Evolutionary conservation across 1,139 yeast genomes (phyloP).

Genomic region (Suhomyces bokatorum): DNA sequence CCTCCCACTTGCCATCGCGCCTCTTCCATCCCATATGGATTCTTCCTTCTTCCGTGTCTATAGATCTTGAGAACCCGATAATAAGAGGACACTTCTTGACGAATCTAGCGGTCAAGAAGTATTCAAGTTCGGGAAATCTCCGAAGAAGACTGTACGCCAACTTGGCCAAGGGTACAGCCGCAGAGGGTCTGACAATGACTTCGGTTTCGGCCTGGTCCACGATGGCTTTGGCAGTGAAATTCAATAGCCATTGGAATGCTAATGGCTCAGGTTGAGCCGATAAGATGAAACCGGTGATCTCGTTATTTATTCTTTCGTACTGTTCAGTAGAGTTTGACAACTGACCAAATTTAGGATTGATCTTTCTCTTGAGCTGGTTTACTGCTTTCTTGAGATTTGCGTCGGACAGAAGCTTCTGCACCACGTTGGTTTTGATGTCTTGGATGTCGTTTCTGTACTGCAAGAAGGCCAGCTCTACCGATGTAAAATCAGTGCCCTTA

Average conservation of each 20-base stretch:
- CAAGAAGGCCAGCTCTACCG: slow-evolving; percentile 49
- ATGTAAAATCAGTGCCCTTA: slow-evolving; percentile 34
- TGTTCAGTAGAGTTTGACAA: slow-evolving; percentile 71
- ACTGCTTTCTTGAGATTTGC: slow-evolving; percentile 45
- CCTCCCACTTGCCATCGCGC: slow-evolving; percentile 70
- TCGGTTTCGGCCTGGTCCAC: slow-evolving; percentile 94
- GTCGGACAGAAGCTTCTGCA: slow-evolving; percentile 44
- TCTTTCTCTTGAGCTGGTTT: slow-evolving; percentile 57
- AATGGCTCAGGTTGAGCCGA: slow-evolving; percentile 48
- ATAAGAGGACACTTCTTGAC: slow-evolving; percentile 89
- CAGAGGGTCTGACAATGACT: slow-evolving; percentile 73
- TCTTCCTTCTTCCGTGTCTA: slow-evolving; percentile 84
- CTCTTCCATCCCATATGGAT: slow-evolving; percentile 83
- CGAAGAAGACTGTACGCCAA: slow-evolving; percentile 57
- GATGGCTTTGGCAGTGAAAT: slow-evolving; percentile 79
- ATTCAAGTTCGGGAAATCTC: slow-evolving; percentile 64
- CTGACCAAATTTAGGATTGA: slow-evolving; percentile 91
- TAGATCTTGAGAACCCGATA: slow-evolving; percentile 73
- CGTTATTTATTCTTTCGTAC: slow-evolving; percentile 50
- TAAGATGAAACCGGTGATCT: slow-evolving; percentile 49
- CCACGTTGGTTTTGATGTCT: slow-evolving; percentile 60
- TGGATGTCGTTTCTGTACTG: slow-evolving; percentile 56
- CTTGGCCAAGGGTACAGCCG: slow-evolving; percentile 79
- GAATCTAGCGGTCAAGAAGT: slow-evolving; percentile 73
- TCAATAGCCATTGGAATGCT: slow-evolving; percentile 71